phyloP scores from a whole-genome alignment of 768 basidiomycete genomes.

The Mycena rebaudengoi region DNA sequence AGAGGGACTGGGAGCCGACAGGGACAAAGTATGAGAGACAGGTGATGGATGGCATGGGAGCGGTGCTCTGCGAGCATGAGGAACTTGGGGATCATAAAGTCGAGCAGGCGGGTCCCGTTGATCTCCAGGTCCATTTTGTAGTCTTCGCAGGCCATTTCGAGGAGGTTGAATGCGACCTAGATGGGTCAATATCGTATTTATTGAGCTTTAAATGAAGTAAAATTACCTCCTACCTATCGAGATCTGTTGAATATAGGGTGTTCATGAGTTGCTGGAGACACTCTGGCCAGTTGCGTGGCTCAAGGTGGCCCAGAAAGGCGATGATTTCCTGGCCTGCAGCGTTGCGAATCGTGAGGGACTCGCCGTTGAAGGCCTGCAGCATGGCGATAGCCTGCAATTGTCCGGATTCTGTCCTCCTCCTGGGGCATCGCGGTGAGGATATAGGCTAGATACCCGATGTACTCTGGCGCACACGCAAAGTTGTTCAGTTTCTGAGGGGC shows the following conservation, averaged over 20 bases:
- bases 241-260: conserved; percentile 77
- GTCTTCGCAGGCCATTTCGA: conserved; percentile 96
- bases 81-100: conserved; percentile 97
- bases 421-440: conserved; percentile 76
- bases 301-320: conserved; percentile 85
- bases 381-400: conserved; percentile 75
- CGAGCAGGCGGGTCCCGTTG: conserved; percentile 89
- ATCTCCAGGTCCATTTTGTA: conserved; percentile 96
- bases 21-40: conserved; percentile 94
- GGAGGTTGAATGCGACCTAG: conserved; percentile 91
- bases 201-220: not conserved
- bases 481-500: conserved; percentile 79
- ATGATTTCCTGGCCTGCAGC: conserved; percentile 94
- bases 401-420: too few species aligned
- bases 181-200: conserved; percentile 11
- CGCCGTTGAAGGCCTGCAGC: conserved; percentile 81
- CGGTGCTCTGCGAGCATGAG: conserved; percentile 88
- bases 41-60: conserved; percentile 91
- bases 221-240: conserved; percentile 85
- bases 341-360: conserved; percentile 87
- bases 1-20: conserved; percentile 84
- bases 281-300: conserved; percentile 94
- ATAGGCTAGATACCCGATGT: conserved; percentile 93
- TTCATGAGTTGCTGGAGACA: conserved; percentile 86
- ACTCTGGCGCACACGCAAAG: conserved; percentile 89